phyloP scores from a whole-genome alignment of 2,329 filamentous ascomycete genomes.

The Trichoderma koningiopsis region DNA sequence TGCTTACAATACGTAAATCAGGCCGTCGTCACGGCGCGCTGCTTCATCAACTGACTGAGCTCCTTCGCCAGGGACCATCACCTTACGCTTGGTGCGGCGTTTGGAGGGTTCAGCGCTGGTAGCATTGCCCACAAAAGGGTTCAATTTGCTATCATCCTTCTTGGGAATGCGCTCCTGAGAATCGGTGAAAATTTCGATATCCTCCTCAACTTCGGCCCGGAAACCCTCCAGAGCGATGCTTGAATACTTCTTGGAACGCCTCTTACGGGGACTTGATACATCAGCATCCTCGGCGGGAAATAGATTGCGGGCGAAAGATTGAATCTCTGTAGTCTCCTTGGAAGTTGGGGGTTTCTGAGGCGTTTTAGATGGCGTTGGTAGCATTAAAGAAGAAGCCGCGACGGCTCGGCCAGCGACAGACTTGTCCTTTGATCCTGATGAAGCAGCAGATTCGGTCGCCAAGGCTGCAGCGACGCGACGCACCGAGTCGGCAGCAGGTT shows the following conservation, averaged over 20 bases:
- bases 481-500: conserved; percentile 49
- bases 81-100: conserved; percentile 57
- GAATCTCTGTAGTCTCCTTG: conserved; percentile 54
- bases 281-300: conserved; percentile 62
- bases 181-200: conserved; percentile 77
- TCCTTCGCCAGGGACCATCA: conserved; percentile 60
- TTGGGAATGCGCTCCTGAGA: conserved; percentile 76
- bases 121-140: conserved; percentile 67
- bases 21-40: conserved; percentile 67
- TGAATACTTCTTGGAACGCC: conserved; percentile 58
- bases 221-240: conserved; percentile 61
- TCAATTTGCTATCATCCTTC: conserved; percentile 65
- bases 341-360: conserved; percentile 63
- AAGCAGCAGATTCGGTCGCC: conserved; percentile 49
- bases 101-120: conserved; percentile 48
- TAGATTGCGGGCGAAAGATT: conserved; percentile 60
- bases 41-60: conserved; percentile 64
- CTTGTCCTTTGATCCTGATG: conserved; percentile 42
- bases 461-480: conserved; percentile 51
- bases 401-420: conserved; percentile 31
- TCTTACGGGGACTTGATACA: conserved; percentile 62
- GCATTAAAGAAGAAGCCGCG: conserved; percentile 54
- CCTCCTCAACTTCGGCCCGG: conserved; percentile 55
- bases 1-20: conserved; percentile 77
- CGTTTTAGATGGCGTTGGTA: conserved; percentile 79